Conservation (phyloP, 1,139 yeast genomes). For the Magnusiomyces fungicola region DNA sequence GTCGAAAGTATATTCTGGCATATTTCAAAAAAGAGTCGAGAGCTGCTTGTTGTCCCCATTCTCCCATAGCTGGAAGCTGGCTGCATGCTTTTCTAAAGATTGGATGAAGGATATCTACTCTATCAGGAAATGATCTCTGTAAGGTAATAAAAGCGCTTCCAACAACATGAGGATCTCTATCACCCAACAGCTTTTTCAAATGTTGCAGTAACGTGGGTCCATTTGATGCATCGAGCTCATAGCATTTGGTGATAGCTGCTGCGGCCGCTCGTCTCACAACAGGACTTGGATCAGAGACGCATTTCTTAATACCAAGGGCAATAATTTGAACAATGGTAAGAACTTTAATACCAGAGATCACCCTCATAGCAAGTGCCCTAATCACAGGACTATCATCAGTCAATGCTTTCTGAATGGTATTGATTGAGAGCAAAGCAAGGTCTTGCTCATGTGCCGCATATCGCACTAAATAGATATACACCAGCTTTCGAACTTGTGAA, state of each 20-base stretch:
- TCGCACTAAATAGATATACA: conserved; percentile 64
- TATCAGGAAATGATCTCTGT: conserved; percentile 47
- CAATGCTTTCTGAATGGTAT: conserved; percentile 81
- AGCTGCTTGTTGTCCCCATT: conserved; percentile 62
- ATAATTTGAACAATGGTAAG: conserved; percentile 77
- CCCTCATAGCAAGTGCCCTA: conserved; percentile 68
- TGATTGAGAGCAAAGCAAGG: conserved; percentile 77
- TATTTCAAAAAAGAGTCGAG: conserved; percentile 65
- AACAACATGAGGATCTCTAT: conserved; percentile 58
- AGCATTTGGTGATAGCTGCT: conserved; percentile 64
- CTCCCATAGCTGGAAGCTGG: conserved; percentile 52
- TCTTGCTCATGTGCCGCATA: conserved; percentile 86
- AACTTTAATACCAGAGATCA: conserved; percentile 73
- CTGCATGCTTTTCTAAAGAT: conserved; percentile 57
- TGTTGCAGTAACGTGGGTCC: conserved; percentile 43
- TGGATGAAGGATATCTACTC: conserved; percentile 63
- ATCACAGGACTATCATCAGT: conserved; percentile 60
- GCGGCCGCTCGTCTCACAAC: conserved; percentile 77
- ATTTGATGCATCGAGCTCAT: conserved; percentile 38
- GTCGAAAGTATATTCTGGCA: conserved; percentile 51
- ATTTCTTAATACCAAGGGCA: conserved; percentile 61
- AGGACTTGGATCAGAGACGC: conserved; percentile 65
- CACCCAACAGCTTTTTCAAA: conserved; percentile 51
- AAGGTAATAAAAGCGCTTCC: conserved; percentile 60
- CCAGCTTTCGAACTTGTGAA: conserved; percentile 64